Conservation (phyloP, 305 asterid genomes). For the Rubia occidens region DNA sequence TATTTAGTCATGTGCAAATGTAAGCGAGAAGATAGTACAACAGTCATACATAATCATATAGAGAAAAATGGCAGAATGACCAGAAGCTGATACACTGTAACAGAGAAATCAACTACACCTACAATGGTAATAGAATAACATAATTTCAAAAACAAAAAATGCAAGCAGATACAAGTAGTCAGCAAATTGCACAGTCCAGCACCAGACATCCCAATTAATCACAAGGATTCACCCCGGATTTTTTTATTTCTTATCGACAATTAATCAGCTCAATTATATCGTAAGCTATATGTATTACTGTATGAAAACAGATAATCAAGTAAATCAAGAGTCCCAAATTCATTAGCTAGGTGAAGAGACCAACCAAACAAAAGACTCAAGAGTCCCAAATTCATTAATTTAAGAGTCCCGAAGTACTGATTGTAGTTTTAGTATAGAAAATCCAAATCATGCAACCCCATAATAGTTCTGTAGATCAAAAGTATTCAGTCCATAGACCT, state of each 20-base stretch:
- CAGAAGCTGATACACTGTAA: neutral
- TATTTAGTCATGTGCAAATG: neutral
- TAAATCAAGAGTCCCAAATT: neutral
- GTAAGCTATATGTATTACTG: neutral
- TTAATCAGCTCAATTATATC: neutral
- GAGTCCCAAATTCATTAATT: neutral
- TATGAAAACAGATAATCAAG: neutral
- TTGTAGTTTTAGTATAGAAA: neutral
- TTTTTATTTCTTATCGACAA: neutral
- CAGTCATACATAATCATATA: neutral
- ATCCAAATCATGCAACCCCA: neutral
- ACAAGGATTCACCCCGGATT: neutral
- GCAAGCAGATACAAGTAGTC: neutral
- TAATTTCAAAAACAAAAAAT: neutral
- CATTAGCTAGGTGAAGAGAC: neutral
- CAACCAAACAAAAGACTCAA: neutral
- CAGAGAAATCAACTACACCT: neutral
- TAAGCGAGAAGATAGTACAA: no score
- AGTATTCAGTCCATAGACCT: conserved; percentile 10
- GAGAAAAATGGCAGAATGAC: neutral
- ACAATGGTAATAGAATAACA: neutral
- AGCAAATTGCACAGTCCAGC: neutral
- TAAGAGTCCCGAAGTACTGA: neutral
- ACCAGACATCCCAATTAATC: neutral
- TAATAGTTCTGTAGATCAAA: neutral